Evolutionary conservation across 192 early-diverging fungal genomes (phyloP).

Genomic region (Oehlia diaphana): DNA sequence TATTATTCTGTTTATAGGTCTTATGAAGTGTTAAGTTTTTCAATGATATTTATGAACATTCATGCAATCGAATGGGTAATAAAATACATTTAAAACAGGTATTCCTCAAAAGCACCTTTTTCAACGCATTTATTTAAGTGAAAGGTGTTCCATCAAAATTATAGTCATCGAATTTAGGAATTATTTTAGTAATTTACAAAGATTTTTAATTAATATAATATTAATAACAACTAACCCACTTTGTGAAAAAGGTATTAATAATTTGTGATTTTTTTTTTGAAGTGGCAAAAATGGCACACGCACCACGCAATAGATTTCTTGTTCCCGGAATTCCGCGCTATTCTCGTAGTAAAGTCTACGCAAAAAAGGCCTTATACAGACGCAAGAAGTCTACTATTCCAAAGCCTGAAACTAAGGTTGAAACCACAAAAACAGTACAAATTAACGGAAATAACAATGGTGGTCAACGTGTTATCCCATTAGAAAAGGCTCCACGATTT

Average conservation of each 20-base stretch:
- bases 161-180: neutral
- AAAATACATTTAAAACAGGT: too few species aligned
- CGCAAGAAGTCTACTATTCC: slow-evolving; percentile 67
- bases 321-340: slow-evolving; percentile 82
- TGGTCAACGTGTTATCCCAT: slow-evolving; percentile 64
- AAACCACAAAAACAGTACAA: slow-evolving; percentile 62
- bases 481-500: slow-evolving; percentile 72
- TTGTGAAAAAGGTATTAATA: too few species aligned
- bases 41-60: neutral
- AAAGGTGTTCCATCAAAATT: too few species aligned
- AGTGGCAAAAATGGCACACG: slow-evolving; percentile 20
- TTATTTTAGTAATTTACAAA: neutral
- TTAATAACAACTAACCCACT: too few species aligned
- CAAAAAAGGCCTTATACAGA: slow-evolving; percentile 91
- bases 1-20: neutral
- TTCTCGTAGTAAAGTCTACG: slow-evolving; percentile 79
- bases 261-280: neutral
- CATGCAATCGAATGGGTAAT: neutral
- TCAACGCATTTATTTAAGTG: too few species aligned
- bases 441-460: slow-evolving; percentile 87
- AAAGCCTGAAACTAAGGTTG: slow-evolving; percentile 49
- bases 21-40: neutral
- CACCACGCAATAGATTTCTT: slow-evolving; percentile 77
- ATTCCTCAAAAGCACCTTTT: too few species aligned
- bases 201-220: too few species aligned